phyloP scores from a whole-genome alignment of 805 yeast species.

The Soucietia sequanensis region DNA sequence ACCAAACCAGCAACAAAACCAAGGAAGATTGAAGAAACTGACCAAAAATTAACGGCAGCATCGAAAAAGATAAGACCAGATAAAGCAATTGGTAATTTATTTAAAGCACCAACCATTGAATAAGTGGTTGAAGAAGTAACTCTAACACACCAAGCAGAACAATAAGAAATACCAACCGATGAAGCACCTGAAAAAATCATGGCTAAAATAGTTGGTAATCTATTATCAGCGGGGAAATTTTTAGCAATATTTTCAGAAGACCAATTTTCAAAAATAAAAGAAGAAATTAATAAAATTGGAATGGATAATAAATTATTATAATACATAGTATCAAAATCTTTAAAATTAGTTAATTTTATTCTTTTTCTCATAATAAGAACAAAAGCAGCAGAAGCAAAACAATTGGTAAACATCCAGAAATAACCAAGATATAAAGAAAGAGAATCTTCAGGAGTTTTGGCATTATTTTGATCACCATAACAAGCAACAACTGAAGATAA shows the following conservation, averaged over 20 bases:
- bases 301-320: constrained; percentile 93
- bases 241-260: constrained; percentile 66
- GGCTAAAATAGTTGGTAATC: constrained; percentile 67
- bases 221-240: constrained; percentile 76
- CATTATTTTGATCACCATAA: constrained; percentile 67
- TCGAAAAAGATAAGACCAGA: constrained; percentile 94
- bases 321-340: constrained; percentile 97
- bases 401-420: constrained; percentile 95
- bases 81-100: constrained; percentile 95
- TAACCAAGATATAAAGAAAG: constrained; percentile 68
- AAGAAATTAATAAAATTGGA: constrained; percentile 77
- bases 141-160: constrained; percentile 99
- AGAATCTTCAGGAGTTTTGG: constrained; percentile 37
- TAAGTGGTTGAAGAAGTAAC: constrained; percentile 98
- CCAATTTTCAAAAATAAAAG: constrained; percentile 91
- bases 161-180: constrained; percentile 95
- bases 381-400: constrained; percentile 90
- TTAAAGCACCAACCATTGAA: constrained; percentile 99
- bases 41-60: constrained; percentile 90
- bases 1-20: constrained; percentile 97
- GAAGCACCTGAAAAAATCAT: constrained; percentile 93
- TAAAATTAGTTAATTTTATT: constrained; percentile 94
- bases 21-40: constrained; percentile 83
- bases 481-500: constrained; percentile 95
- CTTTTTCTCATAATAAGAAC: constrained; percentile 96